Conservation (phyloP, 1,284 basidiomycete species). For the Sanguinoderma infundibulare region DNA sequence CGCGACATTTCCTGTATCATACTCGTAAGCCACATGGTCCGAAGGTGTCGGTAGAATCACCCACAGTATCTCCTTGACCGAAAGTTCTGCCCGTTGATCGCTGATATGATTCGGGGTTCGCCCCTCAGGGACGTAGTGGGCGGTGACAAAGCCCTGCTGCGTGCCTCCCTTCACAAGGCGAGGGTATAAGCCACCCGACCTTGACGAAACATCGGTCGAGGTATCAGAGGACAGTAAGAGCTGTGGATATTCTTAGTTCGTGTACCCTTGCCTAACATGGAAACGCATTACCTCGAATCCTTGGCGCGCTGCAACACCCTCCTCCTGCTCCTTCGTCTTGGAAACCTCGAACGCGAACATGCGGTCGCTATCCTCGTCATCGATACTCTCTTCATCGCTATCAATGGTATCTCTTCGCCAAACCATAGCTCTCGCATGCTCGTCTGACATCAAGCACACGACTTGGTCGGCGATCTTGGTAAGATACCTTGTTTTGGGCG, state of each 20-base stretch:
- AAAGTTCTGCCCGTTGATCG: not conserved
- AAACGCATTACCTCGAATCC: slow-evolving; percentile 53
- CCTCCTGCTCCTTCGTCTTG: slow-evolving; percentile 64
- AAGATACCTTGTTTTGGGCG: too few relatives aligned
- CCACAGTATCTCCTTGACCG: not conserved
- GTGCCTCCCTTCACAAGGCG: slow-evolving; percentile 11
- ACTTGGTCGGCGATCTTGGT: slow-evolving; percentile 60
- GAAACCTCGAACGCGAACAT: slow-evolving; percentile 60
- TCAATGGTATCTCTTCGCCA: slow-evolving; percentile 41
- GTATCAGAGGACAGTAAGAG: not conserved
- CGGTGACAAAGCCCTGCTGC: slow-evolving; percentile 11
- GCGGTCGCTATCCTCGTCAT: slow-evolving; percentile 47
- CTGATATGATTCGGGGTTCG: not conserved
- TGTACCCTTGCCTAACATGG: not conserved
- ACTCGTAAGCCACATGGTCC: not conserved
- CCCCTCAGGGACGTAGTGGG: slow-evolving; percentile 2
- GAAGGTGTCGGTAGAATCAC: not conserved
- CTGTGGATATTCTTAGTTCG: too few relatives aligned
- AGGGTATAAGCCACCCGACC: not conserved
- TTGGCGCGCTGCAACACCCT: slow-evolving; percentile 44
- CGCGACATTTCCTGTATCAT: not conserved
- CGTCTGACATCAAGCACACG: slow-evolving; percentile 49
- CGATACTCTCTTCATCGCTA: slow-evolving; percentile 17
- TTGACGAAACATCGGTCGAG: not conserved
- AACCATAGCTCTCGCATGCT: slow-evolving; percentile 46